Evolutionary conservation across 768 basidiomycete species (phyloP).

Genomic region (Russula dissimulans): DNA sequence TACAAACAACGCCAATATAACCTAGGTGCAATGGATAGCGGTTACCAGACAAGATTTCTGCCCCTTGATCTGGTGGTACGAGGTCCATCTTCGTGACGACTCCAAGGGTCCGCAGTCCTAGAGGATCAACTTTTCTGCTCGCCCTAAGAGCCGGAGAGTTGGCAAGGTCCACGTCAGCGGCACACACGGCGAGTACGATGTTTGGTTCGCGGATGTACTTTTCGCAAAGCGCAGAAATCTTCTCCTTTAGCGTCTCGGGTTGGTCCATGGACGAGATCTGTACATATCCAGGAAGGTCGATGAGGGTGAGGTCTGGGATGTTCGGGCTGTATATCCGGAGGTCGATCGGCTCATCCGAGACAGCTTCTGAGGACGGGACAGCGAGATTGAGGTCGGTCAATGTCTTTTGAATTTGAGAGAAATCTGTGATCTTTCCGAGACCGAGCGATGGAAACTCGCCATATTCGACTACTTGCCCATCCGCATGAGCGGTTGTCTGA

Average conservation of each 20-base stretch:
- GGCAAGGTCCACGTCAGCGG: slow-evolving; percentile 96
- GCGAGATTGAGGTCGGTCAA: slow-evolving; percentile 93
- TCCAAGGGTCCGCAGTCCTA: slow-evolving; percentile 92
- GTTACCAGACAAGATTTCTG: slow-evolving; percentile 72
- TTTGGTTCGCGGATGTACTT: slow-evolving; percentile 99
- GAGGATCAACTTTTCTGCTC: slow-evolving; percentile 86
- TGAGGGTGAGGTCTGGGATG: slow-evolving; percentile 94
- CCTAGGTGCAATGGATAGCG: slow-evolving; percentile 96
- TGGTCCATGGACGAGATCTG: slow-evolving; percentile 94
- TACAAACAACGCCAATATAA: slow-evolving; percentile 94
- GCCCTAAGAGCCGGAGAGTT: slow-evolving; percentile 95
- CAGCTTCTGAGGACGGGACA: slow-evolving; percentile 81
- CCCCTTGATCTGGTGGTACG: slow-evolving; percentile 78
- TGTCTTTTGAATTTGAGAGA: slow-evolving; percentile 84
- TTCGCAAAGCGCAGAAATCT: slow-evolving; percentile 83
- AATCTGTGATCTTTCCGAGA: slow-evolving; percentile 83
- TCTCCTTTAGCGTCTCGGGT: slow-evolving; percentile 88
- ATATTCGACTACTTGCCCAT: slow-evolving; percentile 60
- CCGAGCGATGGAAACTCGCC: slow-evolving; percentile 92
- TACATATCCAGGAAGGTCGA: slow-evolving; percentile 95
- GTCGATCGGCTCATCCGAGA: slow-evolving; percentile 93
- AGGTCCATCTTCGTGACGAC: slow-evolving; percentile 99
- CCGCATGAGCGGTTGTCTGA: slow-evolving; percentile 65
- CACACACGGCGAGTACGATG: slow-evolving; percentile 96
- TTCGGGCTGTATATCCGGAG: slow-evolving; percentile 92